These are phyloP conservation scores for Hypoxylon intermedium DNA, from an alignment of 495 filamentous ascomycete species.

Conservation along the genomic window DNA sequence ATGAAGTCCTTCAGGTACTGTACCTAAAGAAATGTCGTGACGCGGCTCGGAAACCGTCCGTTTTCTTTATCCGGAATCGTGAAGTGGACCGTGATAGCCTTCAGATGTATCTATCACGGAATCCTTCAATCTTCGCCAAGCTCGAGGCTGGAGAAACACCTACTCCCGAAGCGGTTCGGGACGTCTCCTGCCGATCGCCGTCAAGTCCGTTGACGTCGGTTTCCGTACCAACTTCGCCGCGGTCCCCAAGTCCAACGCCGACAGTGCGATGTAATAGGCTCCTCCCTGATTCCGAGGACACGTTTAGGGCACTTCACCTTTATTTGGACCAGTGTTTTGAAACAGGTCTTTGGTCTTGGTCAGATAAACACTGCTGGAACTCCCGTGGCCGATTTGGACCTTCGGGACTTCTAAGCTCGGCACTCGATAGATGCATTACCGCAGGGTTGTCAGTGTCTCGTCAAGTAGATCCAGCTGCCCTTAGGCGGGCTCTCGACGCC, in stretches of 20 bases:
- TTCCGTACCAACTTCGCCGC: not conserved
- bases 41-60: constrained; percentile 31
- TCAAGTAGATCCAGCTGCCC: constrained; percentile 34
- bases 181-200: constrained; percentile 42
- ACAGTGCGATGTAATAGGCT: constrained; percentile 17
- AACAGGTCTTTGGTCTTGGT: constrained; percentile 37
- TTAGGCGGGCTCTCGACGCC: constrained; percentile 33
- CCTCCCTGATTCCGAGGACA: constrained; percentile 31
- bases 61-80: constrained; percentile 41
- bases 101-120: constrained; percentile 43
- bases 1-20: constrained; percentile 45
- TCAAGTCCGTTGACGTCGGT: not conserved
- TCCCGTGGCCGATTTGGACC: constrained; percentile 35
- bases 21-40: constrained; percentile 40
- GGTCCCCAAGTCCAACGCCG: constrained; percentile 4
- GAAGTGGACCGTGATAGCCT: constrained; percentile 39
- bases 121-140: constrained; percentile 41
- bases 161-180: constrained; percentile 38
- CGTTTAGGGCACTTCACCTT: constrained; percentile 26
- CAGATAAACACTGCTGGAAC: constrained; percentile 36
- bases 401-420: constrained; percentile 36
- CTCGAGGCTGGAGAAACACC: constrained; percentile 38
- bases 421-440: constrained; percentile 42
- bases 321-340: constrained; percentile 35
- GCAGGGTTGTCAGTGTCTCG: constrained; percentile 39